These are phyloP conservation scores for Harringtonia aguacate DNA, from an alignment of 2,329 filamentous ascomycete genomes.

Conservation along the genomic window DNA sequence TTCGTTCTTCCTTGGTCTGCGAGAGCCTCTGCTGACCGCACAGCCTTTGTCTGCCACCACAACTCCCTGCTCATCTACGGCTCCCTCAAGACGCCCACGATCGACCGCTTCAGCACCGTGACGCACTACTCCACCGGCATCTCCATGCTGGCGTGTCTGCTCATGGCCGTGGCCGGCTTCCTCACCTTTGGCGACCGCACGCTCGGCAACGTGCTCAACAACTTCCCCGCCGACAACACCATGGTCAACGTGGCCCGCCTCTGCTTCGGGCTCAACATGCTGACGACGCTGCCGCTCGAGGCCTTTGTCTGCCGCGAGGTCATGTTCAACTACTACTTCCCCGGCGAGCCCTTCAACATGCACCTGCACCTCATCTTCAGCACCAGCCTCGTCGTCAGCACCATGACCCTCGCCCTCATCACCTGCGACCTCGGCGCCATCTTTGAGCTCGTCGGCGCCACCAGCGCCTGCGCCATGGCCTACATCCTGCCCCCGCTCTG, in stretches of 20 bases:
- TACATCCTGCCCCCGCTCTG: constrained; percentile 93
- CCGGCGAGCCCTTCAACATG: constrained; percentile 63
- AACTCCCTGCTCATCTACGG: constrained; percentile 97
- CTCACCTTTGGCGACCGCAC: constrained; percentile 88
- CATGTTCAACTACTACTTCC: constrained; percentile 76
- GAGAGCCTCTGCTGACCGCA: not conserved
- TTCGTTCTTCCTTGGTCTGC: not conserved
- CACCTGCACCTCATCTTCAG: constrained; percentile 81
- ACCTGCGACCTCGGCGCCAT: constrained; percentile 92
- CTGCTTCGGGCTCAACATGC: constrained; percentile 97
- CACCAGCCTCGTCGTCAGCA: constrained; percentile 66
- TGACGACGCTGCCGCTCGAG: constrained; percentile 91
- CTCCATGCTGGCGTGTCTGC: constrained; percentile 82
- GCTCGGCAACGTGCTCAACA: constrained; percentile 93
- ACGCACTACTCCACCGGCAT: constrained; percentile 89
- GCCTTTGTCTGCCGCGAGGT: constrained; percentile 96
- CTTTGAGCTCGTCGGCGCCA: constrained; percentile 92
- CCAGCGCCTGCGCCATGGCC: constrained; percentile 84
- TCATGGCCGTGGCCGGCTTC: constrained; percentile 82
- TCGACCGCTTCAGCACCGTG: constrained; percentile 86
- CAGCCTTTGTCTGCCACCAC: constrained; percentile 68
- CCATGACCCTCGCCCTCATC: constrained; percentile 67
- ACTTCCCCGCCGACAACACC: constrained; percentile 81
- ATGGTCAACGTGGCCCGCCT: constrained; percentile 92
- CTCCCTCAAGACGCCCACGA: constrained; percentile 83